Conservation (phyloP, 176 grass and related monocot genomes). For the Musa itinerans region DNA sequence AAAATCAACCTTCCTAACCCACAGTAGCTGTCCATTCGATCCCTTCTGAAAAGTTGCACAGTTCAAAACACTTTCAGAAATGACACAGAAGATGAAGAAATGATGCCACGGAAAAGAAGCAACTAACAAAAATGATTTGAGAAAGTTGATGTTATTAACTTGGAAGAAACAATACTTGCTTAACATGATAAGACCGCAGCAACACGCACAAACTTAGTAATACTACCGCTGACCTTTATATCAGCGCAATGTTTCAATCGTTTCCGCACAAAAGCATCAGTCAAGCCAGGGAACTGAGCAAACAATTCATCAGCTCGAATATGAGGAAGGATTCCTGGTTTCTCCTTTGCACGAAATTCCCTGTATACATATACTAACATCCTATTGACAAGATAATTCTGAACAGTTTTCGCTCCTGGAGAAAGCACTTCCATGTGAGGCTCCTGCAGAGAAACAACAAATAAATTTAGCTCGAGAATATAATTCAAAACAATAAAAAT, state of each 20-base stretch:
- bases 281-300: constrained; percentile 62
- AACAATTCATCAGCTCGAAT: constrained; percentile 72
- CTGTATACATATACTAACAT: constrained; percentile 78
- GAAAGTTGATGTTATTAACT: neutral
- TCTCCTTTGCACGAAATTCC: constrained; percentile 83
- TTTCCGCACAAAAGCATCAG: constrained; percentile 62
- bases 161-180: neutral
- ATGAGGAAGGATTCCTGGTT: constrained; percentile 46
- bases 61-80: constrained; percentile 19
- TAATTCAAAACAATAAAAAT: neutral
- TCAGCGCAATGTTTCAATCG: constrained; percentile 88
- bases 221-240: constrained; percentile 41
- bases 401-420: constrained; percentile 57
- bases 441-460: constrained; percentile 45
- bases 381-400: constrained; percentile 76
- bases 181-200: neutral
- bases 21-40: constrained; percentile 47
- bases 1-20: constrained; percentile 60
- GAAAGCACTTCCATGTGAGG: constrained; percentile 91
- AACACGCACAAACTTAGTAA: neutral
- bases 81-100: constrained; percentile 9
- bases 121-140: neutral
- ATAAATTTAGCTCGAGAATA: constrained; percentile 8
- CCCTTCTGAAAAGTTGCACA: constrained; percentile 49
- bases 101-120: neutral